phyloP scores from a whole-genome alignment of 495 filamentous ascomycete species.

The Aspergillus asperescens region DNA sequence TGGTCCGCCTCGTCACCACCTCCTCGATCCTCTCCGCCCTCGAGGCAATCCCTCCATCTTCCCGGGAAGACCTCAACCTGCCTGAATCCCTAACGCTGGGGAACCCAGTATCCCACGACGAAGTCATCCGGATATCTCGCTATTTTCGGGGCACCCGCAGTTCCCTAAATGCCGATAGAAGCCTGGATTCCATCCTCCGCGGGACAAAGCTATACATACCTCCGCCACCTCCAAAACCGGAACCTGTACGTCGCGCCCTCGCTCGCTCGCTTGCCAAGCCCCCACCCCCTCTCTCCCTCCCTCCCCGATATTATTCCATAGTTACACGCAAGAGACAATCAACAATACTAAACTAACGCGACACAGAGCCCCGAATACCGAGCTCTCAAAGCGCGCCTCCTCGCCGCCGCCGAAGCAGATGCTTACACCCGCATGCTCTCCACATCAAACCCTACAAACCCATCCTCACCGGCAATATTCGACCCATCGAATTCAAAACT shows the following conservation, averaged over 20 bases:
- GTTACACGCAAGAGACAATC: no score
- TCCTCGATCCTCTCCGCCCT: constrained; percentile 61
- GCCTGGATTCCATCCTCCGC: constrained; percentile 60
- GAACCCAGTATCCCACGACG: constrained; percentile 71
- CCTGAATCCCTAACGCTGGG: constrained; percentile 44
- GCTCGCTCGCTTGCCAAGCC: not conserved
- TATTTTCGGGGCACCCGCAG: constrained; percentile 34
- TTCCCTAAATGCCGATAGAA: constrained; percentile 9
- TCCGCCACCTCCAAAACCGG: constrained; percentile 69
- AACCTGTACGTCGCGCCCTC: constrained; percentile 55
- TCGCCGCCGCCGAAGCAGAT: constrained; percentile 69
- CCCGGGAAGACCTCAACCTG: constrained; percentile 30
- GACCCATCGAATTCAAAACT: constrained; percentile 37
- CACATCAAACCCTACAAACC: constrained; percentile 18
- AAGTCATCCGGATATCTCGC: constrained; percentile 65
- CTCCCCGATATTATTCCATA: not conserved
- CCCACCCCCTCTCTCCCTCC: not conserved
- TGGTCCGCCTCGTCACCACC: constrained; percentile 79
- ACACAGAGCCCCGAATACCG: constrained; percentile 77
- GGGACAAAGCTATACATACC: constrained; percentile 71
- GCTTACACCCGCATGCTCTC: constrained; percentile 63
- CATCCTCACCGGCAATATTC: constrained; percentile 53
- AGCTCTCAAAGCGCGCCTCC: constrained; percentile 79
- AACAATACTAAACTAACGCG: constrained; percentile 17
- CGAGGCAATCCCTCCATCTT: constrained; percentile 33